Conservation (phyloP, 345 rosid genomes). For the Aegle marmelos region DNA sequence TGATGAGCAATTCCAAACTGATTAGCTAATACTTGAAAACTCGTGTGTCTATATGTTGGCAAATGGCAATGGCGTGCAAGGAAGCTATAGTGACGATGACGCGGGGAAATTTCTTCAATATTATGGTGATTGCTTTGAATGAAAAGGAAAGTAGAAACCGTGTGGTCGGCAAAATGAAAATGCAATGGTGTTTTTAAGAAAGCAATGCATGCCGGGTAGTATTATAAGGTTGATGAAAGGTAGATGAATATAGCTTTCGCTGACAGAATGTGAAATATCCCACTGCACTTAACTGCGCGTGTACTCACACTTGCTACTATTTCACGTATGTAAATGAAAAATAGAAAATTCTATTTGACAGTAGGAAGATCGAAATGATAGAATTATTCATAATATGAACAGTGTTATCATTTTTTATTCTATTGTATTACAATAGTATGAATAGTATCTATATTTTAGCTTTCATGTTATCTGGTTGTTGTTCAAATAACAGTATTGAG, state of each 20-base stretch:
- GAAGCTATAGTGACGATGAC: not conserved
- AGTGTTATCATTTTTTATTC: too few species aligned
- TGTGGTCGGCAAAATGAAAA: not conserved
- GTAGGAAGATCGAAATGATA: too few species aligned
- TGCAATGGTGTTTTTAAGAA: conserved; percentile 18
- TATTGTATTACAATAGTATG: too few species aligned
- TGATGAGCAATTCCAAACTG: not conserved
- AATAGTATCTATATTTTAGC: too few species aligned
- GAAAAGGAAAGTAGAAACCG: not conserved
- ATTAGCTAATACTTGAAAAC: too few species aligned
- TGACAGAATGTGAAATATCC: not conserved
- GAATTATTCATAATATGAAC: too few species aligned
- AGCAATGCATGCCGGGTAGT: not conserved
- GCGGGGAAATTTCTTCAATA: not conserved
- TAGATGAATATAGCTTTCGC: not conserved
- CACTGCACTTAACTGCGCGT: conserved; percentile 18
- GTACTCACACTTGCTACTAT: not conserved
- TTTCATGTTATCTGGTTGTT: too few species aligned
- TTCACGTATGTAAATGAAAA: not conserved
- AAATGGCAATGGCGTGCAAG: not conserved
- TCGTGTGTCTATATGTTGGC: too few species aligned
- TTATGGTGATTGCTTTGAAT: not conserved
- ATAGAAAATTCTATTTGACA: too few species aligned
- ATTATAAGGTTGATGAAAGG: not conserved
- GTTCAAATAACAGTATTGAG: too few species aligned